phyloP scores from a whole-genome alignment of 208 protist species.

The Trypanosomatidae sp. region DNA sequence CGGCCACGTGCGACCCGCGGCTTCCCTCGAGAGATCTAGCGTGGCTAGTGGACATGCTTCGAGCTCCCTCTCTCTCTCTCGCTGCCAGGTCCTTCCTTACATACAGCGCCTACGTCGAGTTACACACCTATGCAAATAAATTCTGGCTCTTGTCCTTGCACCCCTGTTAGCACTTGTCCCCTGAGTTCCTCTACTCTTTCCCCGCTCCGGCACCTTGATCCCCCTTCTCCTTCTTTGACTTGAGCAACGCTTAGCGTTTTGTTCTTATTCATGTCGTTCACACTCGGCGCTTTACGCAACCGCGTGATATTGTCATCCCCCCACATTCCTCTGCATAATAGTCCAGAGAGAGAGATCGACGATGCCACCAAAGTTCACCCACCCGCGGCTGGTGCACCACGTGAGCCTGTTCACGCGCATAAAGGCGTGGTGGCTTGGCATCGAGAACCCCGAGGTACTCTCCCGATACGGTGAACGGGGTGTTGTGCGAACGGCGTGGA shows the following conservation, averaged over 20 bases:
- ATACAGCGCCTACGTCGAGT: neutral
- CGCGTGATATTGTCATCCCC: neutral
- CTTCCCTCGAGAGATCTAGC: neutral
- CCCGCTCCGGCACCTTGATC: neutral
- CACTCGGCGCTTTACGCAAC: neutral
- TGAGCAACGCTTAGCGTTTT: neutral
- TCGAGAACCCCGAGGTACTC: constrained; percentile 65
- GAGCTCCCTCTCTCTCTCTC: neutral
- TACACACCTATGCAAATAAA: neutral
- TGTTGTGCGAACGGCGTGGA: constrained; percentile 62
- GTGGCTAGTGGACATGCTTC: neutral
- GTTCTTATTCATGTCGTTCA: neutral
- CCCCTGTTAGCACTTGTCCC: neutral
- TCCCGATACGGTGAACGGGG: constrained; percentile 69
- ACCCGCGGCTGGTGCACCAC: constrained; percentile 33
- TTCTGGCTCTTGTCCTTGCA: neutral
- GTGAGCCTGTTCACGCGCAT: constrained; percentile 63
- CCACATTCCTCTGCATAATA: neutral
- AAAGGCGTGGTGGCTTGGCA: constrained; percentile 76
- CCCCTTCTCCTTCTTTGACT: neutral
- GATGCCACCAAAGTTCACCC: constrained; percentile 39
- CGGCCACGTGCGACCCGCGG: neutral
- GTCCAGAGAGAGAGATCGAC: neutral
- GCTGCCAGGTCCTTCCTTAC: neutral
- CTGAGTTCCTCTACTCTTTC: neutral